phyloP scores from a whole-genome alignment of 805 yeast genomes.

The Myxozyma sirexii region DNA sequence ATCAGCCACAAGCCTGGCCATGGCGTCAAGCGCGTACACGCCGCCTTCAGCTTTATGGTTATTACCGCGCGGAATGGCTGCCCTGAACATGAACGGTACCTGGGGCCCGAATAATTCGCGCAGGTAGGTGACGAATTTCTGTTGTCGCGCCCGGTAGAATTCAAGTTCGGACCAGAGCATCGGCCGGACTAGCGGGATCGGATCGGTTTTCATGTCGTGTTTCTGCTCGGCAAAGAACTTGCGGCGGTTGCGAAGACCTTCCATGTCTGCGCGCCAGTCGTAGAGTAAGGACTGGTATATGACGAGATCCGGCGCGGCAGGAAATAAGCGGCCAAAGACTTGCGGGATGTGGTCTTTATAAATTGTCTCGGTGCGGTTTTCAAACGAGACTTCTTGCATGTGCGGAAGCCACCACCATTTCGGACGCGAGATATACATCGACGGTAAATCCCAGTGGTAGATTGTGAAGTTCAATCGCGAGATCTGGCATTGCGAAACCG shows the following conservation, averaged over 20 bases:
- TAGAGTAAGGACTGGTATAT: constrained; percentile 17
- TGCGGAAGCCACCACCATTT: constrained; percentile 31
- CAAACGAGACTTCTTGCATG: constrained; percentile 26
- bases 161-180: constrained; percentile 22
- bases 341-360: constrained; percentile 7
- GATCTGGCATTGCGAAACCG: constrained; percentile 21
- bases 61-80: constrained; percentile 3
- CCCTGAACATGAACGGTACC: constrained; percentile 25
- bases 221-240: not conserved
- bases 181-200: constrained; percentile 5
- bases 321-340: constrained; percentile 10
- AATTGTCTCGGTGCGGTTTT: constrained; percentile 20
- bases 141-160: constrained; percentile 13
- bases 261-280: constrained; percentile 11
- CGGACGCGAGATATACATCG: constrained; percentile 25
- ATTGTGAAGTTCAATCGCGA: constrained; percentile 25
- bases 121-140: constrained; percentile 8
- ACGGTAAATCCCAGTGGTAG: constrained; percentile 30
- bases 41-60: constrained; percentile 5
- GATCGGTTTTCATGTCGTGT: not conserved
- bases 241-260: constrained; percentile 1
- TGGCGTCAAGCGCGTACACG: constrained; percentile 14
- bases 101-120: constrained; percentile 16
- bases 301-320: constrained; percentile 17
- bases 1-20: constrained; percentile 18